Base-by-base conservation (phyloP, 139 green algal species). In the Haematococcus lacustris region DNA sequence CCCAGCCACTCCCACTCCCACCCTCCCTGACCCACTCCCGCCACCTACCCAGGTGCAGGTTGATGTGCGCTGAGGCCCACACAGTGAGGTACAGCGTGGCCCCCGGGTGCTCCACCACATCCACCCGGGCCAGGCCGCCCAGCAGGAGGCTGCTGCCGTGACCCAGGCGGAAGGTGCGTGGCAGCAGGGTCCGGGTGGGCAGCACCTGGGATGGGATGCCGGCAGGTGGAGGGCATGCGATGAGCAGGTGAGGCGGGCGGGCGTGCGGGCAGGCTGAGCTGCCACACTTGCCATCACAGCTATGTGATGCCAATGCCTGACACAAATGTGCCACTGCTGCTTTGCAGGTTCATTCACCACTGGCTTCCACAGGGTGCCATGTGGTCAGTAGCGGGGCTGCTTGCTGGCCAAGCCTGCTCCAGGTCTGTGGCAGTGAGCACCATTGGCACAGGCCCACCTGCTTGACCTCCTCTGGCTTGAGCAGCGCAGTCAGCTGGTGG, bases 21-120 rank as follows among this genome's bases (percentile, higher is more conserved):
- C n/a, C n/a, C n/a, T n/a, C n/a, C n/a, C n/a, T n/a, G n/a, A n/a
- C n/a, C n/a, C n/a, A n/a, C n/a, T n/a, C n/a, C n/a, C n/a, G n/a
- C n/a, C 25, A 68, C 66, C 23, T 32, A 72, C 67, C 94, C 66
- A 91, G 77, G 81, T 98, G 93, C 74, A 84, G 40, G 60, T 78
- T 73, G 35, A 84, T 38, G 35, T 72, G n/a, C 1, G 68, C 33
- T 13, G 67, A 91, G 9, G 77, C 83, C 88, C 90, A 98, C 1
- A 94, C 70, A 0, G 95, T 98, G 26, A 99, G 75, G 81, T 99
- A 99, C 13, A 98, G 68, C 1, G 93, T 96, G 3, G 86, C 76
- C 0, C 78, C 84, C 0, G 86, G 86, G 32, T 65, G 63, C 0
- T 75, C 68, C n/a, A 93, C 13, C 17, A 98, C 77, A 75, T 99